Base-by-base conservation (phyloP, 805 yeast genomes). In the Hanseniaspora clermontiae region DNA sequence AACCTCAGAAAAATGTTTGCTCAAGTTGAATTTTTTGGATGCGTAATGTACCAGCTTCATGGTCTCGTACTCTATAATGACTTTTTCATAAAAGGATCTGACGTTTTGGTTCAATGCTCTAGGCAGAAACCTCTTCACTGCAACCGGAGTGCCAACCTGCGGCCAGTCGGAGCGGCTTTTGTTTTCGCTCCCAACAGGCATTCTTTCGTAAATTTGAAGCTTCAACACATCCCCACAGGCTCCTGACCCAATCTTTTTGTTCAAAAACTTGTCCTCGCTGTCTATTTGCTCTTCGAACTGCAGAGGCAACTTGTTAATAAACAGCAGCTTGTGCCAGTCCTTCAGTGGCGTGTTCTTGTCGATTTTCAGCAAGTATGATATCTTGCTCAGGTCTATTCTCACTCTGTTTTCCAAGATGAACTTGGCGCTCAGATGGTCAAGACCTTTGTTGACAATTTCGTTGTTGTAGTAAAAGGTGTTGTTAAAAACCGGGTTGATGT, bases 71-170 rank as follows among this genome's bases (percentile, higher is more conserved):
- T 55, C 58, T 10, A 55, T 50, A 29, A 55, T 43, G 10, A 55
- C 51, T 24, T 55, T 55, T 45, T 55, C 58, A 31, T 55, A 55
- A 45, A 55, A 55, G 17, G 49, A 49, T 39, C 53, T 42, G 6
- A 55, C 58, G 36, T 55, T 46, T 45, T 55, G 55, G 51, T 55
- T 55, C 37, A 55, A 50, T 11, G 49, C 58, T 32, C 58, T 43
- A 17, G 58, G 58, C 24, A 51, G 34, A 45, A 55, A 55, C 32
- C 58, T 43, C 31, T 55, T 55, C 5, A 50, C 51, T 2, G 58
- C 58, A 38, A 49, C 56, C n/a, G 27, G 11, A 17, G 51, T 32
- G 15, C 43, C 40, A 2, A 29, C 11, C 1, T 9, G 10, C 20
- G 56, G 56, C 56, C 56, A 52, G 27, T 14, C 39, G 31, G 51